A percentile compares a stretch with the other conserved stretches of the same genome.
These are phyloP conservation scores for Phytophthora pinifolia DNA, from an alignment of 352 stramenopile species.

Conservation along the genomic window DNA sequence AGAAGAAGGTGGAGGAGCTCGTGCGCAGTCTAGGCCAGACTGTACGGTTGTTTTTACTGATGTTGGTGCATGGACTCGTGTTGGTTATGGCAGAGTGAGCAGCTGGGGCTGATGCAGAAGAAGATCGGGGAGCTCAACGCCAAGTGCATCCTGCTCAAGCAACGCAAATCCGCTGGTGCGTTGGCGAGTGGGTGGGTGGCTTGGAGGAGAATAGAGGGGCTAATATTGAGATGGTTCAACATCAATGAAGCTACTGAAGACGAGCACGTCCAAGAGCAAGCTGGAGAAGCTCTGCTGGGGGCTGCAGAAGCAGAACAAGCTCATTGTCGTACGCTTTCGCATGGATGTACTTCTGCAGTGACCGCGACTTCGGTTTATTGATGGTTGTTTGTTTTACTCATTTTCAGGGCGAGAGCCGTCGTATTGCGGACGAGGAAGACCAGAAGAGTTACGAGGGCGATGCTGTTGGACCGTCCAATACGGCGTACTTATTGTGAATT, in stretches of 20 bases:
- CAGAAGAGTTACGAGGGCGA: slow-evolving; percentile 53
- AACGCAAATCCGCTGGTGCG: slow-evolving; percentile 63
- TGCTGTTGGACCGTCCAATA: too few relatives aligned
- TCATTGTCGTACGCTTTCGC: slow-evolving; percentile 55
- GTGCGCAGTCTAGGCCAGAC: slow-evolving; percentile 38
- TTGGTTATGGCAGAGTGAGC: slow-evolving; percentile 41
- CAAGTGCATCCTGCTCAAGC: slow-evolving; percentile 76
- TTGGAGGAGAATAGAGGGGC: too few relatives aligned
- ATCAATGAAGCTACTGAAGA: too few relatives aligned
- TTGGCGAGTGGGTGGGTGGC: background rate
- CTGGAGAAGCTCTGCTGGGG: slow-evolving; percentile 85
- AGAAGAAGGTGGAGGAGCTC: slow-evolving; percentile 52
- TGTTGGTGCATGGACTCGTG: background rate
- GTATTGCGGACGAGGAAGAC: slow-evolving; percentile 85
- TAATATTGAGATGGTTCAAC: background rate
- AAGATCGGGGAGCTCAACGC: slow-evolving; percentile 84
- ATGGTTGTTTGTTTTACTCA: background rate
- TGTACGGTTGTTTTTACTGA: slow-evolving; percentile 30
- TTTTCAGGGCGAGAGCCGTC: slow-evolving; percentile 66
- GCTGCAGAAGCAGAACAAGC: slow-evolving; percentile 88
- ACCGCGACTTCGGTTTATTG: background rate
- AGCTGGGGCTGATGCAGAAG: slow-evolving; percentile 66
- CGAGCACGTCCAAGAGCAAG: slow-evolving; percentile 66
- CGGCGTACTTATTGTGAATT: background rate
- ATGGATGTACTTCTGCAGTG: background rate